A percentile compares a stretch with the other conserved stretches of the same genome.
Evolutionary conservation across 164 flowering plant genomes (phyloP).

Genomic region (Chloranthus sessilifolius): DNA sequence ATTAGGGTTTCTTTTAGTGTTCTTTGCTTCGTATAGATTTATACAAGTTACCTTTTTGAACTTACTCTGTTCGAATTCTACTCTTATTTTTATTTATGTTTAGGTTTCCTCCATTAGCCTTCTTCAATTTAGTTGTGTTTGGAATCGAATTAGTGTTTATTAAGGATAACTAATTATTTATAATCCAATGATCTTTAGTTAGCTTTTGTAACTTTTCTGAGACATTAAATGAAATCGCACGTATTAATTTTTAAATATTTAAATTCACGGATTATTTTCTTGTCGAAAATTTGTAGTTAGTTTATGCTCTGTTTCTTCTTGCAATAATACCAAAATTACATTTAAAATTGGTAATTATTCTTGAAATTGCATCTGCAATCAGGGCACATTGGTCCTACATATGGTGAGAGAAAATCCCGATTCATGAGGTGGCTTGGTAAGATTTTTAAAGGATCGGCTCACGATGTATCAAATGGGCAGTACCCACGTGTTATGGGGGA

Average conservation of each 20-base stretch:
- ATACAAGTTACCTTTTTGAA: neutral
- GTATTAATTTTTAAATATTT: neutral
- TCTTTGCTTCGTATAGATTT: neutral
- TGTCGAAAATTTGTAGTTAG: neutral
- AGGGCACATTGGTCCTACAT: constrained; percentile 53
- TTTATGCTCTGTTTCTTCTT: neutral
- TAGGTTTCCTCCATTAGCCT: neutral
- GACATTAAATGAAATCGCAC: neutral
- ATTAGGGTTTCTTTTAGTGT: neutral
- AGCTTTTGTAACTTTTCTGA: neutral
- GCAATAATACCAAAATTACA: neutral
- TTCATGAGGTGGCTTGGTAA: constrained; percentile 86
- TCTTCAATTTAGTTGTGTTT: too few relatives aligned
- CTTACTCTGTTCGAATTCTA: neutral
- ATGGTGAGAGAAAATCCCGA: constrained; percentile 59
- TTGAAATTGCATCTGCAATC: too few relatives aligned
- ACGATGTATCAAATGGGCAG: constrained; percentile 23
- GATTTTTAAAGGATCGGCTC: constrained; percentile 51
- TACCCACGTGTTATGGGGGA: constrained; percentile 59
- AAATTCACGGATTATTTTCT: neutral
- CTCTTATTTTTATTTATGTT: neutral
- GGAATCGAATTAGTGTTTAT: too few relatives aligned
- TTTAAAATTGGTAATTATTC: neutral
- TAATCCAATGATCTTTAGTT: too few relatives aligned
- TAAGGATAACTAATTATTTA: too few relatives aligned